A percentile compares a stretch with the other conserved stretches of the same genome.
Evolutionary conservation across 768 basidiomycete species (phyloP).

Genomic region (Agrocybe pediades): DNA sequence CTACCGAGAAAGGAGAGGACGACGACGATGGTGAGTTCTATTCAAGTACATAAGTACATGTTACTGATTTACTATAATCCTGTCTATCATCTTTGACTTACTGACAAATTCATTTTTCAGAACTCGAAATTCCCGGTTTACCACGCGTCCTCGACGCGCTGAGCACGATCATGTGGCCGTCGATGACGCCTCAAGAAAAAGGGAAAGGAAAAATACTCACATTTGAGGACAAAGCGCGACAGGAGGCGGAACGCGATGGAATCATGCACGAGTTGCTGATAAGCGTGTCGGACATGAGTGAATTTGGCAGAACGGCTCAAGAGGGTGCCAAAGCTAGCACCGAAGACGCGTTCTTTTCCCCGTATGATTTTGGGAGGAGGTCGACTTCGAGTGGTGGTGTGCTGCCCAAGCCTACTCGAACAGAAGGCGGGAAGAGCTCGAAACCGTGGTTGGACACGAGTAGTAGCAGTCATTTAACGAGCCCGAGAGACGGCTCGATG

Average conservation of each 20-base stretch:
- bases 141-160: constrained; percentile 77
- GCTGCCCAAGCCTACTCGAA: too few relatives aligned
- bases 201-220: background rate
- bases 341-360: background rate
- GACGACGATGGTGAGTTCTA: constrained; percentile 24
- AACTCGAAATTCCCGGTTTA: constrained; percentile 50
- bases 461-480: background rate
- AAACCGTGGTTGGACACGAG: background rate
- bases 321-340: background rate
- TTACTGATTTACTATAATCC: too few relatives aligned
- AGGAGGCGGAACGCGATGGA: constrained; percentile 11
- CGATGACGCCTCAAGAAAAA: constrained; percentile 45
- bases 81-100: constrained; percentile 3
- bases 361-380: background rate
- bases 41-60: background rate
- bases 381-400: background rate
- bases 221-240: constrained; percentile 1
- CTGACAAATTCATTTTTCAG: background rate
- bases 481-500: background rate
- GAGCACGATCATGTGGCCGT: constrained; percentile 89
- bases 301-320: background rate
- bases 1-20: constrained; percentile 13
- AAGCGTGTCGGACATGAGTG: constrained; percentile 3
- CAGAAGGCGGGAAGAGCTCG: background rate
- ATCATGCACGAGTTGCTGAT: constrained; percentile 22